Evolutionary conservation across 306 rosid species (phyloP).

Genomic region (Psophocarpus tetragonolobus): DNA sequence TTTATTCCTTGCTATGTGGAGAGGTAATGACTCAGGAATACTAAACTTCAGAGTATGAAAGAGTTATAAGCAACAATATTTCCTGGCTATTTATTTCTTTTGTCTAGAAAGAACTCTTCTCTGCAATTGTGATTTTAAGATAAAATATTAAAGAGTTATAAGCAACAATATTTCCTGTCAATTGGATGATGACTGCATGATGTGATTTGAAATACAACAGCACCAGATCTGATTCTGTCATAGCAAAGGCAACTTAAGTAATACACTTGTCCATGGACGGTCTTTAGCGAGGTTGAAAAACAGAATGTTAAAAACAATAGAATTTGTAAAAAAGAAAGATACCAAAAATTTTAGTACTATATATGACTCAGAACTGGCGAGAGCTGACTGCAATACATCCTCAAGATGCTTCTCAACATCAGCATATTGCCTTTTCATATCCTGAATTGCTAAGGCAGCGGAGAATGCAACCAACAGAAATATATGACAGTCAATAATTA

Average conservation of each 20-base stretch:
- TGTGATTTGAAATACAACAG: background rate
- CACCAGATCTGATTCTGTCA: background rate
- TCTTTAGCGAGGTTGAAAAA: slow-evolving; percentile 4
- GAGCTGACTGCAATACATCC: slow-evolving; percentile 89
- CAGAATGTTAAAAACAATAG: background rate
- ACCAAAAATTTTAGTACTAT: background rate
- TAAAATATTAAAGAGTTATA: background rate
- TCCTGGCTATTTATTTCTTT: background rate
- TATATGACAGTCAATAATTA: slow-evolving; percentile 5
- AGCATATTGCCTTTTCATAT: slow-evolving; percentile 87
- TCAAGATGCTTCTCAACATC: slow-evolving; percentile 94
- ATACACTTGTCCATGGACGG: background rate
- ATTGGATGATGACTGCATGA: background rate
- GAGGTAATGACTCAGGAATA: too few relatives aligned
- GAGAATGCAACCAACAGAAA: slow-evolving; percentile 31
- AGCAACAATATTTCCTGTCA: background rate
- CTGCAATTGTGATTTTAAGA: background rate
- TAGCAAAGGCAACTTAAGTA: background rate
- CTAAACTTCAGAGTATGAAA: too few relatives aligned
- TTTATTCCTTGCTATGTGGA: too few relatives aligned
- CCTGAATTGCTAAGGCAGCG: slow-evolving; percentile 98
- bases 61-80: background rate
- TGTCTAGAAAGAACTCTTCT: too few relatives aligned
- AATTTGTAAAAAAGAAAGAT: background rate
- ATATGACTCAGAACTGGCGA: slow-evolving; percentile 58